Evolutionary conservation across 495 filamentous ascomycete genomes (phyloP), one percentile per base, ranked within the genome.

Genomic region (Annulohypoxylon bovei): DNA sequence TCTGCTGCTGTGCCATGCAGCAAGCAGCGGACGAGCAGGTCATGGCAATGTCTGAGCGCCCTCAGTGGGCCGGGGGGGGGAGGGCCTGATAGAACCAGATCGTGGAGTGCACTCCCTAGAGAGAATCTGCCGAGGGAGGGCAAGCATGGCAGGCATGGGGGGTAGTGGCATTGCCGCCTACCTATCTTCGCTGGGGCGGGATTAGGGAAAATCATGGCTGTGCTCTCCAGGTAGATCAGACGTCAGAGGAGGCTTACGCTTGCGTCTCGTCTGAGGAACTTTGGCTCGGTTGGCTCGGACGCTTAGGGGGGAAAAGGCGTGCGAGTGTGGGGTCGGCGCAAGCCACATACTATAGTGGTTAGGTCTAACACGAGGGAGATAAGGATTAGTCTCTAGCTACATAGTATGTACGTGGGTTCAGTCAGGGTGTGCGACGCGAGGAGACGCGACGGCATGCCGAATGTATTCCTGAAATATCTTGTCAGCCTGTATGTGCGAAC

Each of bases 31-130:
- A 70, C 72, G 62, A 76, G 64, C 73, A 73, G 72, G 50, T 63
- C 49, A 59, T 56, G 60, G 61, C 37, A 28, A 8, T 52, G 73
- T 70, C 66, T 63, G 65, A 55, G 60, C 47, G 58, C 39, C 44
- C 65, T 57, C 55, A 69, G 74, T 71, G 62, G 71, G 47, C 64
- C 68, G 68, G 62, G 58, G 62, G 20, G 44, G 65, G 68, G 62
- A 54, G 62, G 20, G 44, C 58, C 55, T 58, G 68, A 69, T 66
- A 61, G 33, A 69, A 55, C 49, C 22, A 77, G 75, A 77, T 77
- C 75, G 75, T 77, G 75, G 75, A 77, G 75, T 77, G 75, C 62
- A 77, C 75, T 75, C 75, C 75, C 64, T 77, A 64, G 37, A 65
- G 65, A 58, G 42, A 65, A 73, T 75, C 70, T 73, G 72, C 74